phyloP scores from a whole-genome alignment of 176 grass and related monocot genomes.

The Paspalum vaginatum region DNA sequence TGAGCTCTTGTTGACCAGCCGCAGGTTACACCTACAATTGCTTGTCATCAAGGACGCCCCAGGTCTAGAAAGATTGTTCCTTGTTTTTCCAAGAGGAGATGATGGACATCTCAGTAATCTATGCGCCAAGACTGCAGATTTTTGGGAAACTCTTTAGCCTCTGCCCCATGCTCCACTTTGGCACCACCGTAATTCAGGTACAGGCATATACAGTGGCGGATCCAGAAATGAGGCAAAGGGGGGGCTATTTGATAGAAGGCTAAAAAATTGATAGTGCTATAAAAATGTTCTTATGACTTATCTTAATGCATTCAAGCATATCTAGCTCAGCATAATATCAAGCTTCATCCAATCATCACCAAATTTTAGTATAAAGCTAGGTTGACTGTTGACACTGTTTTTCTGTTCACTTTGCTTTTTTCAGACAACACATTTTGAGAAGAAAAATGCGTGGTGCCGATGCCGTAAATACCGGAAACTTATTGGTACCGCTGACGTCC shows the following conservation, averaged over 20 bases:
- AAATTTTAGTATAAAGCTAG: not conserved
- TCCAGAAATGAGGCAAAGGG: too few relatives aligned
- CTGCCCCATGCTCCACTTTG: not conserved
- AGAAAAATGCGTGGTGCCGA: not conserved
- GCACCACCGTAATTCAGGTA: not conserved
- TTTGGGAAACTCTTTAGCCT: not conserved
- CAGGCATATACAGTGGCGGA: too few relatives aligned
- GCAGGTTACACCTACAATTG: not conserved
- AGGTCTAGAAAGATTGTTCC: not conserved
- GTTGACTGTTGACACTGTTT: not conserved
- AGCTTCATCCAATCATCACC: too few relatives aligned
- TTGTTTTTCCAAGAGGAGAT: accelerated
- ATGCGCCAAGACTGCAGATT: not conserved
- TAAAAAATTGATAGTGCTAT: too few relatives aligned
- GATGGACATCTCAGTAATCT: not conserved
- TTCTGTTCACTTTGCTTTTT: not conserved
- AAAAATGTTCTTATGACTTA: too few relatives aligned
- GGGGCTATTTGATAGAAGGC: too few relatives aligned
- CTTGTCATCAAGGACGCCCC: not conserved
- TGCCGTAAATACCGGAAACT: not conserved
- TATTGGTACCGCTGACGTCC: not conserved
- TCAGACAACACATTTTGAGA: not conserved
- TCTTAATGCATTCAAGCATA: too few relatives aligned
- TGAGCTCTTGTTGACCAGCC: too few relatives aligned
- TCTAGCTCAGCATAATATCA: too few relatives aligned